These are phyloP conservation scores for Abrus precatorius DNA, from an alignment of 306 rosid species.

Conservation along the genomic window DNA sequence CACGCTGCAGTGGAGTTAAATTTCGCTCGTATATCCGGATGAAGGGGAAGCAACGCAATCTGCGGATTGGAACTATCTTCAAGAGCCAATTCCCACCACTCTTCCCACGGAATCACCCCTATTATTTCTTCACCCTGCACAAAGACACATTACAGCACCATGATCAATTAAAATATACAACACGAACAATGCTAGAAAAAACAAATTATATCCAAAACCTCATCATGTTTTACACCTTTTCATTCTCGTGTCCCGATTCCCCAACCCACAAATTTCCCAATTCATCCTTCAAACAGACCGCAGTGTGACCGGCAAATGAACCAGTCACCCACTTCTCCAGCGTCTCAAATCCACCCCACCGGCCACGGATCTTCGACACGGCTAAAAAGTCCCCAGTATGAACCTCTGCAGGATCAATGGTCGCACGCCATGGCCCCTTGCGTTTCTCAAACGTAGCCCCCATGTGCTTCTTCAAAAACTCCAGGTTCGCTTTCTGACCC, in stretches of 20 bases:
- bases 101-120: slow-evolving; percentile 86
- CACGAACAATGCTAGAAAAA: background rate
- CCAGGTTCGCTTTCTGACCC: slow-evolving; percentile 88
- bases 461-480: slow-evolving; percentile 84
- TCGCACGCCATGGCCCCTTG: slow-evolving; percentile 68
- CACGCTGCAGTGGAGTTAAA: slow-evolving; percentile 88
- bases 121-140: slow-evolving; percentile 90
- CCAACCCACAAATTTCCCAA: slow-evolving; percentile 92
- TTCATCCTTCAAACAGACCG: slow-evolving; percentile 92
- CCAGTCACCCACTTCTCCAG: slow-evolving; percentile 95
- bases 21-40: slow-evolving; percentile 72
- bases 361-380: slow-evolving; percentile 89
- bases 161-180: background rate
- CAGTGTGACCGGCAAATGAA: slow-evolving; percentile 92
- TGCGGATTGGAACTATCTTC: slow-evolving; percentile 88
- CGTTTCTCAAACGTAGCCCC: slow-evolving; percentile 85
- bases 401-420: slow-evolving; percentile 77
- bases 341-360: slow-evolving; percentile 96
- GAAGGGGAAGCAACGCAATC: slow-evolving; percentile 87
- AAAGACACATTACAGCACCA: slow-evolving; percentile 5
- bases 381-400: slow-evolving; percentile 90
- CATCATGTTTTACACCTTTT: slow-evolving; percentile 60
- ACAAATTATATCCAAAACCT: background rate
- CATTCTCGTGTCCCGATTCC: slow-evolving; percentile 97
- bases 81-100: slow-evolving; percentile 90